These are phyloP conservation scores for Protoeuglena noctilucae DNA, from an alignment of 139 green algal genomes.

Conservation along the genomic window DNA sequence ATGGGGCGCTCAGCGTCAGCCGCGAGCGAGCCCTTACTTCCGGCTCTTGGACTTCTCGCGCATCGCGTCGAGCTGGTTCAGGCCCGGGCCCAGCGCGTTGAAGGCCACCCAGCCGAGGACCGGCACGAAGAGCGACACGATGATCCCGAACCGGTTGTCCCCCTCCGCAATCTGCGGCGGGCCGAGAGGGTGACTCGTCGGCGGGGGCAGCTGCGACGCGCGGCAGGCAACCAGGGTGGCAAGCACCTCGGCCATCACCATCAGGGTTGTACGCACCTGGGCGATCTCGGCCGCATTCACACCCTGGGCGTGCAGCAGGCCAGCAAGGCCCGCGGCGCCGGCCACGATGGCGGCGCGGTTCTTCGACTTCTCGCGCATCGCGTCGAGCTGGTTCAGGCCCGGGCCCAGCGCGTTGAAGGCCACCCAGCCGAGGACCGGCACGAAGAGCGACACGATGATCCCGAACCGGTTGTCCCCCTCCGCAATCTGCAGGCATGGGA, in stretches of 20 bases:
- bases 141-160: constrained; percentile 37
- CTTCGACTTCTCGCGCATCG: constrained; percentile 32
- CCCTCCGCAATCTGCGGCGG: constrained; percentile 42
- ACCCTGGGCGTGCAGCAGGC: no score
- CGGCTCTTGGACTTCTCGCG: constrained; percentile 20
- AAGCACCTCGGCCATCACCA: no score
- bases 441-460: constrained; percentile 27
- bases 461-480: constrained; percentile 37
- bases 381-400: constrained; percentile 37
- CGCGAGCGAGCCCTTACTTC: no score
- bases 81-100: constrained; percentile 44
- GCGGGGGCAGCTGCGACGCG: no score
- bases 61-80: constrained; percentile 51
- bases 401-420: constrained; percentile 56
- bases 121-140: constrained; percentile 32
- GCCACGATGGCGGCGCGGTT: neutral
- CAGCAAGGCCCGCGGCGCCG: no score
- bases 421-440: constrained; percentile 52
- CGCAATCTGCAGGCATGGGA: no score
- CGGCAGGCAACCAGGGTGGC: no score
- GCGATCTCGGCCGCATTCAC: no score
- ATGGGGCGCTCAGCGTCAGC: no score
- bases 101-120: constrained; percentile 57
- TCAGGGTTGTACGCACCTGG: no score
- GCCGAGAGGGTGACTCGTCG: no score